A percentile compares a stretch with the other conserved stretches of the same genome.
Evolutionary conservation across 345 rosid genomes (phyloP).

Genomic region (Acer campestre): DNA sequence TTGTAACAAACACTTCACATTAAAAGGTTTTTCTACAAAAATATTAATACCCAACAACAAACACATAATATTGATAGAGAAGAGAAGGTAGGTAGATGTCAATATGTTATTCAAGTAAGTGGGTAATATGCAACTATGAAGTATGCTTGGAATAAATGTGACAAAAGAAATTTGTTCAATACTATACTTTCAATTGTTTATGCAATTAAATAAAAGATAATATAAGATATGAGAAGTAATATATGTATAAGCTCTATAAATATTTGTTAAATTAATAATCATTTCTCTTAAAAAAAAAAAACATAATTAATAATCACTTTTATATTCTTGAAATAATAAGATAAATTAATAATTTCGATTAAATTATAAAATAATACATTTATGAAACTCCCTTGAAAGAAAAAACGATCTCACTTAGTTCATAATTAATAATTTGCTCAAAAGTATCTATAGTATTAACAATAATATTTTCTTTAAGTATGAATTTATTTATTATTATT

Average conservation of each 20-base stretch:
- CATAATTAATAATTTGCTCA: too few species aligned
- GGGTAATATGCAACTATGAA: constrained; percentile 7
- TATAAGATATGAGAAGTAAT: not conserved
- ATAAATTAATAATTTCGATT: too few species aligned
- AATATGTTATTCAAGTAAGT: not conserved
- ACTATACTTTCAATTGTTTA: not conserved
- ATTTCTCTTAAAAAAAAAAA: too few species aligned
- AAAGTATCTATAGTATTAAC: too few species aligned
- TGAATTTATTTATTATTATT: not conserved
- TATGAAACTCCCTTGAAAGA: too few species aligned
- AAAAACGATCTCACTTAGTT: too few species aligned
- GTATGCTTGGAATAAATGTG: too few species aligned
- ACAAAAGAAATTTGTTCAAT: not conserved
- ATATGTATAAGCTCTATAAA: not conserved
- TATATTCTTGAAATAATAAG: too few species aligned
- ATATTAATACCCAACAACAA: constrained; percentile 20
- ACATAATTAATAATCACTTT: too few species aligned
- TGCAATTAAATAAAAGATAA: not conserved
- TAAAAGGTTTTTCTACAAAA: too few species aligned
- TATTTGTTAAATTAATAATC: too few species aligned
- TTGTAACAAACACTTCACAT: not conserved
- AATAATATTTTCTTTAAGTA: not conserved
- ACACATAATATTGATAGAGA: constrained; percentile 7
- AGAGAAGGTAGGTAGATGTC: constrained; percentile 36
- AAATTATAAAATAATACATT: too few species aligned